Evolutionary conservation across 169 alveolate species (phyloP), one percentile per base, ranked within the genome.

Genomic region (Cryptosporidium bovis): DNA sequence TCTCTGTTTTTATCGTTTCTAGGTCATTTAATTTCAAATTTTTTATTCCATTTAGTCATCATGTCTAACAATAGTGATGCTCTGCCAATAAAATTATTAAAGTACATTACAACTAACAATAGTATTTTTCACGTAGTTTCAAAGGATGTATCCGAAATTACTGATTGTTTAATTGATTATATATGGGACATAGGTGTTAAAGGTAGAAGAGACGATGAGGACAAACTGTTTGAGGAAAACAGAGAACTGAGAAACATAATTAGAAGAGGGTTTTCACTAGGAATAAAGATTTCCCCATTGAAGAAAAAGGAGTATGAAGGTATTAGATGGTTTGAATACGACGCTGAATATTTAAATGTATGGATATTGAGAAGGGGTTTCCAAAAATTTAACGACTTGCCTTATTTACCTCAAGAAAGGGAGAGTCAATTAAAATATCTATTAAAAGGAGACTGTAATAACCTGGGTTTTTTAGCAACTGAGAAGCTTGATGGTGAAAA

Each of bases 401-500:
- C 18, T 36, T 3, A 16, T 13, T 16, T 51, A 12, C 8, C 15
- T 53, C n/a, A 27, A 24, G 29, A 15, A 24, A 77, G 65, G 36
- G 27, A 24, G 18, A 18, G 29, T 2, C 87, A 77, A 40, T 20
- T 77, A 40, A n/a, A 33, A 44, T 6, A 53, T 15, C 2, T 5
- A 12, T 12, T 56, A n/a, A 64, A 40, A 60, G 24, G 29, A 15
- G 51, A 44, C n/a, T 60, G 24, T 1, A 24, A 60, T 7, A 29
- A 29, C 12, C 6, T 77, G 5, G 50, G 50, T 12, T n/a, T 77
- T 16, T 6, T 77, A 12, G 69, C 71, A 44, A 46, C 69, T n/a
- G 87, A 77, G 40, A 77, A 77, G 50, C 60, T 77, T 7, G 87
- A 77, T 60, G 87, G 87, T 15, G 87, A 77, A 20, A 77, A 77